Evolutionary conservation across 2,329 filamentous ascomycete species (phyloP), one percentile per base, ranked within the genome.

Genomic region (Zymoseptoria tritici): DNA sequence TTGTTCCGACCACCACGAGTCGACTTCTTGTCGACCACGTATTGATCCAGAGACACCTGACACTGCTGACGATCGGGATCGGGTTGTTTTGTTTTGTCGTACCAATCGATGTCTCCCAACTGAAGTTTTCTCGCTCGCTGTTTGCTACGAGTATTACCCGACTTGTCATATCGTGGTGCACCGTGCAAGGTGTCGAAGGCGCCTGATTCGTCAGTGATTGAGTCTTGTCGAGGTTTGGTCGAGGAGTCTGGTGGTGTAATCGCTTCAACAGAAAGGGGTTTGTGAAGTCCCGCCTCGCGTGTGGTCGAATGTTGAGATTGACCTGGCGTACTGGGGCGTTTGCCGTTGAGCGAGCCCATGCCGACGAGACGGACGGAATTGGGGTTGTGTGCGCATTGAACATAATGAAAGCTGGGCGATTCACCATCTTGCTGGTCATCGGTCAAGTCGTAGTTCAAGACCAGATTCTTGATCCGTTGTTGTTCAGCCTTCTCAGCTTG

Each of bases 51-150:
- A 42, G 65, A 67, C 50, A 64, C 64, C 54, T 67, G 63, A 29
- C 60, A 52, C 60, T 67, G 60, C 49, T 59, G 57, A 59, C 57
- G 59, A 55, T 66, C 60, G 53, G 59, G 56, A 58, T 56, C 56
- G 57, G 42, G 16, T 50, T 56, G 53, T 20, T 54, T 58, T 22
- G 59, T 58, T 9, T 62, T 59, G 59, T 60, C 68, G 79, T 93
- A 97, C 94, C 94, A 99, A 76, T 99, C 93, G 74, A 99, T 90
- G 76, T 99, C 94, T 76, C 91, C 96, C 61, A 97, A 83, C 74
- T 97, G 93, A 62, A 99, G 80, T 76, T 96, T 96, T 70, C 94
- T 85, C 60, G 89, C 86, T 64, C 92, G 88, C 74, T 96, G 91
- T 61, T 88, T 86, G 71, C 83, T 84, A 58, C 89, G 86, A 66